Base-by-base conservation (phyloP, 176 grass and related monocot genomes). In the Oryza glaberrima region DNA sequence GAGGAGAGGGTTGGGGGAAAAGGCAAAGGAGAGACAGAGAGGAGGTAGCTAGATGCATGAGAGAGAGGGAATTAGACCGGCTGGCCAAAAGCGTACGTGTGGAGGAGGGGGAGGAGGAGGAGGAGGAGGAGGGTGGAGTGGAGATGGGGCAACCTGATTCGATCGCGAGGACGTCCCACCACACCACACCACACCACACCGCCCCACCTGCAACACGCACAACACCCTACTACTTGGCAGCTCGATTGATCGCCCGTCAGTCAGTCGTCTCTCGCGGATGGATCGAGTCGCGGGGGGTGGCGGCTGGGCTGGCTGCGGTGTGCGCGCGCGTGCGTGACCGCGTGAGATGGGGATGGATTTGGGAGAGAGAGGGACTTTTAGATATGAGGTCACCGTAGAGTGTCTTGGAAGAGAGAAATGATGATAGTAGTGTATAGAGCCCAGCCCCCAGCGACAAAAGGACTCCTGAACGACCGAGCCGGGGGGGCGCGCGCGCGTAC, bases 101-200 rank as follows among this genome's bases (percentile, higher is more conserved):
- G 54, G 54, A 58, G 54, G 19, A 1, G 52, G 8, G 13, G 11
- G 14, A 16, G 15, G n/a, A 48, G 38, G 49, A 73, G 15, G n/a
- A 48, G 38, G 49, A 73, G 6, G 43, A 5, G 67, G 56, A 88
- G 65, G 88, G 77, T 98, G 94, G 96, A 98, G 96, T 98, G 84
- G 91, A 89, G 91, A 89, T 78, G 83, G 91, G 91, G 93, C 93
- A 98, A 98, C 88, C 82, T 65, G 96, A 91, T 97, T 58, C 54
- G 54, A n/a, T 93, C 91, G 87, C 73, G 69, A 65, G 64, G 96
- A 94, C 91, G 73, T 95, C 82, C 90, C 91, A 98, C 96, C 96
- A 81, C 87, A 93, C 68, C 40, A 51, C 61, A 56, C 80, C 36
- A 38, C 80, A 56, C 52, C 19, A 58, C 54, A 58, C 19, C 15